Conservation (phyloP, 1,284 basidiomycete genomes). For the Boletellus deceptivus region DNA sequence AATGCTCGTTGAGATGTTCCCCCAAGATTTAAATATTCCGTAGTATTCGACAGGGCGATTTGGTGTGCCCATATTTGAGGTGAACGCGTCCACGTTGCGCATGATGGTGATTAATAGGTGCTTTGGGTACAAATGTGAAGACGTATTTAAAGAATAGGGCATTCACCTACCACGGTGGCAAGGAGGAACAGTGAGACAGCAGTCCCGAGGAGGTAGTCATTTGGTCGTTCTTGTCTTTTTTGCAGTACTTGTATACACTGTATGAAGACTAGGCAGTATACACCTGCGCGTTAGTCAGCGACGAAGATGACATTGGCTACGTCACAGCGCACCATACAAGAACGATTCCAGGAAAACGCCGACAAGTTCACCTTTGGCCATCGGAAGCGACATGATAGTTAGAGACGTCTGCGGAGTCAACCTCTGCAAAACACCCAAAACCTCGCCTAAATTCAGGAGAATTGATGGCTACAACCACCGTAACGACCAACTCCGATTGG, state of each 20-base stretch:
- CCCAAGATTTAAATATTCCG: constrained; percentile 6
- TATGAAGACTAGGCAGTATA: constrained; percentile 14
- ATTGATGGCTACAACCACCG: no score
- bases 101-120: constrained; percentile 17
- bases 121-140: constrained; percentile 1
- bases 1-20: constrained; percentile 7
- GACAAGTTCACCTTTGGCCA: constrained; percentile 11
- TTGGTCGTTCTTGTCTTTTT: constrained; percentile 10
- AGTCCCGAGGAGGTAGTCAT: constrained; percentile 17
- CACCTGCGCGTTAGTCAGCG: not conserved
- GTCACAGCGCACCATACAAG: constrained; percentile 11
- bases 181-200: constrained; percentile 19
- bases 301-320: no score
- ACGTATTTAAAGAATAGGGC: not conserved
- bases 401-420: not conserved
- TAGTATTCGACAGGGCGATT: constrained; percentile 13
- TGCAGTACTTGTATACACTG: constrained; percentile 16
- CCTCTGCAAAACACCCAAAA: no score
- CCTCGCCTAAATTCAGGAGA: no score
- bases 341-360: constrained; percentile 18
- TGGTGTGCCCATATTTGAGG: constrained; percentile 7
- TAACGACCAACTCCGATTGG: no score
- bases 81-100: constrained; percentile 18
- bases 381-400: not conserved
- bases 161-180: constrained; percentile 13